Evolutionary conservation across 2,329 filamentous ascomycete genomes (phyloP).

Genomic region (Lachnellula arida): DNA sequence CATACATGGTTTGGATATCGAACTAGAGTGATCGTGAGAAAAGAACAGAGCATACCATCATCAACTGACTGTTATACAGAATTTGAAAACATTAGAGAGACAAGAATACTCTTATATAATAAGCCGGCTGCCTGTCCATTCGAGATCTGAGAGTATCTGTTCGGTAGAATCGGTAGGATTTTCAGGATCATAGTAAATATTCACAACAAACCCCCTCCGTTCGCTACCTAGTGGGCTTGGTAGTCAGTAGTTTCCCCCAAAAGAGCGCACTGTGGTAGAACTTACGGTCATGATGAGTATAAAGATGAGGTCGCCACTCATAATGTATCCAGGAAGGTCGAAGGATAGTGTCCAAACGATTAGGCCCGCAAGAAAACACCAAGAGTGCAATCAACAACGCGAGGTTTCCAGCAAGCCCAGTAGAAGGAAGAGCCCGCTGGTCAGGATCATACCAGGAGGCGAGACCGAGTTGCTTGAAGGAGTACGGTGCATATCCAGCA

Average conservation of each 20-base stretch:
- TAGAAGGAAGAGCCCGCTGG: not conserved
- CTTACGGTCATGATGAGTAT: constrained; percentile 18
- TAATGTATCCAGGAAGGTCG: constrained; percentile 12
- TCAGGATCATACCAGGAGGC: constrained; percentile 5
- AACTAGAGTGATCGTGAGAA: no score
- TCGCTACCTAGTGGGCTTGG: not conserved
- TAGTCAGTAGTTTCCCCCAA: no score
- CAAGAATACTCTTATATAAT: not conserved
- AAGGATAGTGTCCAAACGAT: constrained; percentile 10
- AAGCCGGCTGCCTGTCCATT: constrained; percentile 8
- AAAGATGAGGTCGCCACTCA: constrained; percentile 15
- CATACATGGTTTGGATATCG: no score
- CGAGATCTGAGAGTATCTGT: constrained; percentile 12
- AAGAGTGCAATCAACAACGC: constrained; percentile 22
- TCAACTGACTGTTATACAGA: no score
- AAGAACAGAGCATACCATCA: no score
- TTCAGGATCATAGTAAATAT: constrained; percentile 25
- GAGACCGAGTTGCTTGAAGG: constrained; percentile 16
- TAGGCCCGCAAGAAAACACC: constrained; percentile 21
- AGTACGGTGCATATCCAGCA: constrained; percentile 7
- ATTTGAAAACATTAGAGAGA: no score
- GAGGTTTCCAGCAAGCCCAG: constrained; percentile 21
- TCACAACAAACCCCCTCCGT: constrained; percentile 22
- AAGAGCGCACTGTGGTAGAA: not conserved
- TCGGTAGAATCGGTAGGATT: constrained; percentile 21